Percentiles rank a stretch among this genome's conserved stretches.
phyloP scores from a whole-genome alignment of 2,329 filamentous ascomycete species.

The Talaromyces sp. region DNA sequence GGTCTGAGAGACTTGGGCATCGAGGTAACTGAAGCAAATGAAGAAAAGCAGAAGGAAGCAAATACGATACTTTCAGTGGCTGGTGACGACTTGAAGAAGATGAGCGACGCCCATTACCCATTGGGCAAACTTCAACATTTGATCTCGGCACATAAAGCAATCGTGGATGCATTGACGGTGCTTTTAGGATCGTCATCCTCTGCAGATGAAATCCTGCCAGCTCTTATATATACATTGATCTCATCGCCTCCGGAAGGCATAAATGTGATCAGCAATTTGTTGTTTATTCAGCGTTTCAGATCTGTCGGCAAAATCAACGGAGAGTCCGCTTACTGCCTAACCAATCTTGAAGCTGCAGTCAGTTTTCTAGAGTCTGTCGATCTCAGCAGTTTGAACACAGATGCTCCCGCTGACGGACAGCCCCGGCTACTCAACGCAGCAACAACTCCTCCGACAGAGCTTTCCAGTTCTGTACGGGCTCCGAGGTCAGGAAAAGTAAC shows the following conservation, averaged over 20 bases:
- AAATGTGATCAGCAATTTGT: conserved; percentile 88
- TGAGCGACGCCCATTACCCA: conserved; percentile 85
- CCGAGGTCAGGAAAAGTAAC: conserved; percentile 30
- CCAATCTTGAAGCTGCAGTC: conserved; percentile 91
- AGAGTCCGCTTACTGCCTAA: conserved; percentile 92
- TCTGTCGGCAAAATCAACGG: conserved; percentile 83
- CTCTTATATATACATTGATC: conserved; percentile 93
- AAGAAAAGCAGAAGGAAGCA: conserved; percentile 65
- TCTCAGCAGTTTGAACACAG: conserved; percentile 78
- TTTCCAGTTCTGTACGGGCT: conserved; percentile 28
- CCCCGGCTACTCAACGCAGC: conserved; percentile 51
- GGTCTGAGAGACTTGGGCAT: conserved; percentile 80
- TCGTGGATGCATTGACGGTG: conserved; percentile 78
- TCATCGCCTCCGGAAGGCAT: conserved; percentile 82
- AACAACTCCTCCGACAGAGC: conserved; percentile 28
- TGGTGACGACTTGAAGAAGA: conserved; percentile 67
- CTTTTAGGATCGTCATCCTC: conserved; percentile 74
- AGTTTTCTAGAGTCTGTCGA: conserved; percentile 95
- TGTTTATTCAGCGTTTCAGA: conserved; percentile 90
- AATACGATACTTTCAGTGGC: conserved; percentile 70
- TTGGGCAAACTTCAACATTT: conserved; percentile 87
- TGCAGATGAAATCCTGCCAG: conserved; percentile 94
- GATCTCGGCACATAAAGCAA: conserved; percentile 85
- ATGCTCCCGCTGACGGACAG: conserved; percentile 70
- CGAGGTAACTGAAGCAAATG: conserved; percentile 63